Evolutionary conservation across 192 early-diverging fungal species (phyloP).

Genomic region (Obelidium mucronatum): DNA sequence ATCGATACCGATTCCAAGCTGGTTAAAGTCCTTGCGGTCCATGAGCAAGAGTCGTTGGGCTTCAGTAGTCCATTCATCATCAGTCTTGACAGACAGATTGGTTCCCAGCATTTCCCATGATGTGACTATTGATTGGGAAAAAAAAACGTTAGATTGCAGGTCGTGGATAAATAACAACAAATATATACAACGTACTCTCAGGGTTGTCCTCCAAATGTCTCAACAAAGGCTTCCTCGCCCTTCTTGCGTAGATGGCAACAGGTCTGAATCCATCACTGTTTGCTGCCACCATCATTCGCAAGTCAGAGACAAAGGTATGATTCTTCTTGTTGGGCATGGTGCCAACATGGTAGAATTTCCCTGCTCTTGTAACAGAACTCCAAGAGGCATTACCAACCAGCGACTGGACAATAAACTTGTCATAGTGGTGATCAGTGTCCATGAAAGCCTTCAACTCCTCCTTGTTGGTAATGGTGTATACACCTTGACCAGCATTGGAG

Average conservation of each 20-base stretch:
- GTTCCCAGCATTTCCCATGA: slow-evolving; percentile 95
- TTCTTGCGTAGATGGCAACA: slow-evolving; percentile 82
- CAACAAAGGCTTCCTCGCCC: slow-evolving; percentile 75
- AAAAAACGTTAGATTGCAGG: slow-evolving; percentile 58
- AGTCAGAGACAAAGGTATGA: slow-evolving; percentile 82
- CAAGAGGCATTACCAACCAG: slow-evolving; percentile 88
- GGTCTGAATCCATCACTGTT: slow-evolving; percentile 76
- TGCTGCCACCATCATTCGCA: slow-evolving; percentile 87
- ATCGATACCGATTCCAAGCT: slow-evolving; percentile 83
- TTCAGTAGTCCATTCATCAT: slow-evolving; percentile 83
- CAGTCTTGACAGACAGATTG: slow-evolving; percentile 79
- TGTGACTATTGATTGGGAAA: slow-evolving; percentile 56
- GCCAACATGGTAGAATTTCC: slow-evolving; percentile 90
- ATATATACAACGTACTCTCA: too few relatives aligned
- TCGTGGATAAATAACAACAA: slow-evolving; percentile 31
- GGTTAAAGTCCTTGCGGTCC: slow-evolving; percentile 93
- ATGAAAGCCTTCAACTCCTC: slow-evolving; percentile 78
- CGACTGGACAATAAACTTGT: slow-evolving; percentile 91
- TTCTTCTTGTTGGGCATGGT: slow-evolving; percentile 91
- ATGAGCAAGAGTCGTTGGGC: slow-evolving; percentile 80
- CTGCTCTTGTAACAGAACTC: slow-evolving; percentile 74
- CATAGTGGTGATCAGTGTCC: slow-evolving; percentile 79
- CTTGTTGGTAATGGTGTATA: slow-evolving; percentile 85
- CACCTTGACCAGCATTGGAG: slow-evolving; percentile 85
- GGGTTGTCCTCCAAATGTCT: slow-evolving; percentile 63